phyloP scores from a whole-genome alignment of 257 asterid species.

The Echium plantagineum region DNA sequence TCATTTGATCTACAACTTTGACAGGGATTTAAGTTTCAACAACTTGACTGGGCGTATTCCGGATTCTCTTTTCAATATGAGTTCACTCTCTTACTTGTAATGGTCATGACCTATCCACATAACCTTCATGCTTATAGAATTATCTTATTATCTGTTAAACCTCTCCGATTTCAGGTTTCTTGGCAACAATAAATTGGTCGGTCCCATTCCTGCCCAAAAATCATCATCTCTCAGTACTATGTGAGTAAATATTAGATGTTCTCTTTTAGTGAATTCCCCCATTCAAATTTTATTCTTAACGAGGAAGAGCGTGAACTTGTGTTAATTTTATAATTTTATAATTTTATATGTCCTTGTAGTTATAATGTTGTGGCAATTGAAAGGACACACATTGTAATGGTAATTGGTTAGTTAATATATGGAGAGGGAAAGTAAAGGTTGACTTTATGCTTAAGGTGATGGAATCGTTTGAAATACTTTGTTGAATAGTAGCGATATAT shows the following conservation, averaged over 20 bases:
- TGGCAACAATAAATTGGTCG: constrained; percentile 61
- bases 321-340: no score
- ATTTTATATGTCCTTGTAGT: no score
- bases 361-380: no score
- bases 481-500: no score
- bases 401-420: no score
- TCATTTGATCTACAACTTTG: constrained; percentile 4
- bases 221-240: constrained; percentile 31
- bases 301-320: no score
- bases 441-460: no score
- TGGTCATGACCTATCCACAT: constrained; percentile 3
- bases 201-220: constrained; percentile 43
- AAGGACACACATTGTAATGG: no score
- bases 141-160: neutral
- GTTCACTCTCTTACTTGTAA: constrained; percentile 49
- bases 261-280: no score
- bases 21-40: constrained; percentile 91
- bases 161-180: constrained; percentile 50
- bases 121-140: neutral
- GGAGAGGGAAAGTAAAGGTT: no score
- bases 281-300: no score
- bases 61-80: constrained; percentile 42
- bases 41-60: constrained; percentile 56
- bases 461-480: no score
- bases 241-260: constrained; percentile 22